phyloP scores from a whole-genome alignment of 225 moss, liverwort and hornwort species.

The Marchantia polymorpha region DNA sequence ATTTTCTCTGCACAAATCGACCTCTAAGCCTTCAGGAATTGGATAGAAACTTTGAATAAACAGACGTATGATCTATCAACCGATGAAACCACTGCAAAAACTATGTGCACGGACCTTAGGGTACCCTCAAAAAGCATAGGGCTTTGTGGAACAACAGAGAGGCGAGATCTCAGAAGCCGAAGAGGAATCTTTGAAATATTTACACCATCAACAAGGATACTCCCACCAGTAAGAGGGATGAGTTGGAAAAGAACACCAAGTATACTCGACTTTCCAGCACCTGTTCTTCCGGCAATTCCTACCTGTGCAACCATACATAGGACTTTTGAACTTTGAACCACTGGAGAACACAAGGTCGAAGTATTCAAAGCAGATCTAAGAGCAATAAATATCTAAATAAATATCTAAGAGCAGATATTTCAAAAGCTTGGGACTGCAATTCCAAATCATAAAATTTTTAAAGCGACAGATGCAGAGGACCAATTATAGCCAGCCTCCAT shows the following conservation, averaged over 20 bases:
- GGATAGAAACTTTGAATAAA: not conserved
- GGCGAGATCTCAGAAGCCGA: slow-evolving; percentile 57
- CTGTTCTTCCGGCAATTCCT: slow-evolving; percentile 94
- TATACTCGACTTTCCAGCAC: slow-evolving; percentile 96
- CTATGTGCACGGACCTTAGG: slow-evolving; percentile 48
- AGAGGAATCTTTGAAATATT: slow-evolving; percentile 56
- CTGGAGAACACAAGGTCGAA: not conserved
- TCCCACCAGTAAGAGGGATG: slow-evolving; percentile 58
- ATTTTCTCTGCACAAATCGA: slow-evolving; percentile 59
- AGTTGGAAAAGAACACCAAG: slow-evolving; percentile 81
- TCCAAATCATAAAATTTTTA: too few species aligned
- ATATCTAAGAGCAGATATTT: not conserved
- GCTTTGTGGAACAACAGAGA: slow-evolving; percentile 88
- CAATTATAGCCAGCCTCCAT: too few species aligned
- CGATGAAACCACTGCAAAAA: not conserved
- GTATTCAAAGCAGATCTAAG: not conserved
- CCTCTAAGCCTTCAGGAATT: not conserved
- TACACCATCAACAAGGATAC: slow-evolving; percentile 72
- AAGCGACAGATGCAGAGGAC: too few species aligned
- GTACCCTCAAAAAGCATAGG: slow-evolving; percentile 94
- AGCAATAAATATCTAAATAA: not conserved
- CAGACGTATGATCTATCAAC: not conserved
- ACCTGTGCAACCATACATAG: slow-evolving; percentile 39
- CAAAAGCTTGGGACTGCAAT: too few species aligned
- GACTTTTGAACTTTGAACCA: not conserved